Conservation (phyloP, 305 asterid species). For the Nicotiana rustica region DNA sequence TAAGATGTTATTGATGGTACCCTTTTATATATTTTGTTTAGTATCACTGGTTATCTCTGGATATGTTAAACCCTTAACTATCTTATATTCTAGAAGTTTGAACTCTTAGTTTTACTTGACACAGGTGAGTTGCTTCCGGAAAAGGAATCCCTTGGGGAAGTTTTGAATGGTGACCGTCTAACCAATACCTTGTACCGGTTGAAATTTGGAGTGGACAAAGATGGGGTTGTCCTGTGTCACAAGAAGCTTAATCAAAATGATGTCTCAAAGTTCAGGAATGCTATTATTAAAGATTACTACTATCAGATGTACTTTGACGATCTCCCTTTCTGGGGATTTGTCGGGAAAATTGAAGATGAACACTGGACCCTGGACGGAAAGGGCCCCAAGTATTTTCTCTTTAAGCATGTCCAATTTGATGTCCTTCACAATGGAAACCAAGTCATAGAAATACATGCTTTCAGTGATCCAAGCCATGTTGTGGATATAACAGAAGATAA, state of each 20-base stretch:
- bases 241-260: conserved; percentile 59
- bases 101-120: conserved; percentile 33
- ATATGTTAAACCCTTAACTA: neutral
- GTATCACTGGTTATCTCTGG: neutral
- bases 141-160: conserved; percentile 81
- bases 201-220: conserved; percentile 66
- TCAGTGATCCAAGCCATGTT: conserved; percentile 73
- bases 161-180: conserved; percentile 75
- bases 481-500: conserved; percentile 73
- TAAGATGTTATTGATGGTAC: neutral
- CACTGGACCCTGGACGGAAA: conserved; percentile 51
- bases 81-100: conserved; percentile 32
- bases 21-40: neutral
- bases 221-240: conserved; percentile 65
- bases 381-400: conserved; percentile 66
- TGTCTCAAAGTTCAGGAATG: conserved; percentile 67
- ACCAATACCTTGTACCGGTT: conserved; percentile 66
- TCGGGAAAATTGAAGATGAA: conserved; percentile 85
- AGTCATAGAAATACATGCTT: conserved; percentile 74
- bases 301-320: conserved; percentile 89
- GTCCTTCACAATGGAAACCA: conserved; percentile 74
- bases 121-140: conserved; percentile 66
- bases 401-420: conserved; percentile 75
- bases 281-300: conserved; percentile 71
- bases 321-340: conserved; percentile 94